Evolutionary conservation across 2,329 filamentous ascomycete genomes (phyloP), one percentile per base, ranked within the genome.

Genomic region (Colletotrichum spinosum): DNA sequence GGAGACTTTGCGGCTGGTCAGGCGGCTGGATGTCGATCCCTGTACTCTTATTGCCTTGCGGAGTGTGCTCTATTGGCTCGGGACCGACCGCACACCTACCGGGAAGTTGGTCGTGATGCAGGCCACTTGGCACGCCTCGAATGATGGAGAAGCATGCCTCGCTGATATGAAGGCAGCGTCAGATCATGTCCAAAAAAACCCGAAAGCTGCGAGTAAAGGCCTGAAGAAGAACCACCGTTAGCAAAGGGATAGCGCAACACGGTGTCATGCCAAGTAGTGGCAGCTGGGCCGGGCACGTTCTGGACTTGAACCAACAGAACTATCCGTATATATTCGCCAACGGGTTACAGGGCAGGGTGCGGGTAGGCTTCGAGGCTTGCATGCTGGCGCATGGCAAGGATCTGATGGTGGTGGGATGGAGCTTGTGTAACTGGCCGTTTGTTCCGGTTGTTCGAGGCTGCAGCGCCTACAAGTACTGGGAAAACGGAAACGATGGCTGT

Each of bases 61-160:
- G 51, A 42, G 58, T 37, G 41, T 17, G 6, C n/a, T 62, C 49
- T 45, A 41, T 11, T 34, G 25, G 25, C 25, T 62, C 58, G 62
- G 62, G 62, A 62, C 58, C 62, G 62, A 65, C 58, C 58, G 57
- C 41, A 44, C 52, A 56, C 12, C 17, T 13, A 48, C 41, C 42
- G 48, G 58, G 44, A 48, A 35, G 42, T 44, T 62, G 62, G 13
- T 8, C 39, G 13, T 33, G 46, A 55, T 42, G 58, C 62, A 42
- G 35, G 53, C 51, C 62, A 62, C 62, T 53, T 65, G 52, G 62
- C 52, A 49, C 62, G 35, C 48, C 42, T 62, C 58, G 53, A 39
- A 49, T 49, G 44, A 35, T 37, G 15, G n/a, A 6, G 15, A 11
- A 13, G 35, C 25, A 52, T 38, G 51, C 46, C 44, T 38, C 34